Conservation (phyloP, 345 rosid species). For the Turnera subulata region DNA sequence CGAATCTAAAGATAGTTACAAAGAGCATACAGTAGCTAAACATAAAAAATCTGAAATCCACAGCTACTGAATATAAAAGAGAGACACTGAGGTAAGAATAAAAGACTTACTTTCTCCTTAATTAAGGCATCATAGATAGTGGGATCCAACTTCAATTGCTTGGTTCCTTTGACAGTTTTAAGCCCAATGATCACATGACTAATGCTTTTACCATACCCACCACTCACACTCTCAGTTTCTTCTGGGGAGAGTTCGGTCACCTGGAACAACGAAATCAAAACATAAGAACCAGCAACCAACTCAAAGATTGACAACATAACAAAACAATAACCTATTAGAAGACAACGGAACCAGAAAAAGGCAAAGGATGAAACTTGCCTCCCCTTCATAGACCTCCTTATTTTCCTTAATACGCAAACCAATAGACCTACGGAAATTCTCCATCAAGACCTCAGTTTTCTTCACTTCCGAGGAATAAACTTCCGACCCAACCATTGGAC, state of each 20-base stretch:
- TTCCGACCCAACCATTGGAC: conserved; percentile 99
- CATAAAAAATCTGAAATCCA: too few species aligned
- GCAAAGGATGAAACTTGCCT: conserved; percentile 45
- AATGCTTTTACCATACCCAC: conserved; percentile 98
- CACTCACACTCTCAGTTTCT: conserved; percentile 86
- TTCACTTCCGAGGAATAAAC: conserved; percentile 97
- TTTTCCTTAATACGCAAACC: conserved; percentile 96
- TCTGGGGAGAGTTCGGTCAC: conserved; percentile 99
- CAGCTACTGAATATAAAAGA: too few species aligned
- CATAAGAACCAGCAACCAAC: conserved; percentile 5
- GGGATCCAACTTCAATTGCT: conserved; percentile 95
- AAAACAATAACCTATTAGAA: conserved; percentile 5
- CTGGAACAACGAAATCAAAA: conserved; percentile 34
- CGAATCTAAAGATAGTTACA: too few species aligned
- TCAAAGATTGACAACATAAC: not conserved
- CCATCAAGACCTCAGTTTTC: conserved; percentile 99
- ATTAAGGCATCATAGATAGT: conserved; percentile 97
- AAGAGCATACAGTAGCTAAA: too few species aligned
- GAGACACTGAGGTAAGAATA: not conserved
- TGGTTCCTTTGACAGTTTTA: conserved; percentile 96
- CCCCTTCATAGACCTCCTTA: conserved; percentile 98
- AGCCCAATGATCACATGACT: conserved; percentile 91
- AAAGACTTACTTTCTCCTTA: conserved; percentile 75
- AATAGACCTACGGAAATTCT: conserved; percentile 90
- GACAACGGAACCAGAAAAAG: conserved; percentile 1